Evolutionary conservation across 768 basidiomycete species (phyloP).

Genomic region (Trametes cingulata): DNA sequence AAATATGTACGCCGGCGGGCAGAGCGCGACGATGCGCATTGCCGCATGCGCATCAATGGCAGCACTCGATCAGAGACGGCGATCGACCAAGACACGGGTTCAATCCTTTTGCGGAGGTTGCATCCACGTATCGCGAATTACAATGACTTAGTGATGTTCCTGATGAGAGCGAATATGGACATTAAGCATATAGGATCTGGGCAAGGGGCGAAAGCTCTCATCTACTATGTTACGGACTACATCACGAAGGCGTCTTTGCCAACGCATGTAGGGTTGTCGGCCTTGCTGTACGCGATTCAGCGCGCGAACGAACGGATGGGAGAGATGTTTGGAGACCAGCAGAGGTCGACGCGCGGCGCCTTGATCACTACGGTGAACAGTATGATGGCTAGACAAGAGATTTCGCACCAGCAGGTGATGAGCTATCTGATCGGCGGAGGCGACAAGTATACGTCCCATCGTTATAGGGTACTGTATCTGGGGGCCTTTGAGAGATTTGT

Average conservation of each 20-base stretch:
- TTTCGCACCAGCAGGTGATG: constrained; percentile 33
- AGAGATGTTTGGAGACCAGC: background rate
- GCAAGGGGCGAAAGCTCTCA: background rate
- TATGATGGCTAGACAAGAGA: too few species aligned
- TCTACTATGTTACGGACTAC: background rate
- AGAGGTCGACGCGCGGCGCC: background rate
- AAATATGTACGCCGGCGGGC: background rate
- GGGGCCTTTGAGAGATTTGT: background rate
- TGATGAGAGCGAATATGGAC: background rate
- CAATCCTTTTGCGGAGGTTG: background rate
- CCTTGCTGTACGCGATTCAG: background rate
- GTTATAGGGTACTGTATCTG: constrained; percentile 13
- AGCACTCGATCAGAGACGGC: background rate
- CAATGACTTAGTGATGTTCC: too few species aligned
- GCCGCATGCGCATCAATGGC: background rate
- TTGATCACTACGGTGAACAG: background rate
- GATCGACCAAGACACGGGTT: background rate
- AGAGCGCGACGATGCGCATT: background rate
- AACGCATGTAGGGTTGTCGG: background rate
- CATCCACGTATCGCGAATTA: background rate
- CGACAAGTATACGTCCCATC: constrained; percentile 26
- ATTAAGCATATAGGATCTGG: background rate
- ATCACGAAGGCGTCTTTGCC: background rate
- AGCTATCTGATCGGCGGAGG: constrained; percentile 30
- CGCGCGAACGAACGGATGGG: background rate